phyloP scores from a whole-genome alignment of 2,329 filamentous ascomycete species.

The Pestalotiopsis sp. region DNA sequence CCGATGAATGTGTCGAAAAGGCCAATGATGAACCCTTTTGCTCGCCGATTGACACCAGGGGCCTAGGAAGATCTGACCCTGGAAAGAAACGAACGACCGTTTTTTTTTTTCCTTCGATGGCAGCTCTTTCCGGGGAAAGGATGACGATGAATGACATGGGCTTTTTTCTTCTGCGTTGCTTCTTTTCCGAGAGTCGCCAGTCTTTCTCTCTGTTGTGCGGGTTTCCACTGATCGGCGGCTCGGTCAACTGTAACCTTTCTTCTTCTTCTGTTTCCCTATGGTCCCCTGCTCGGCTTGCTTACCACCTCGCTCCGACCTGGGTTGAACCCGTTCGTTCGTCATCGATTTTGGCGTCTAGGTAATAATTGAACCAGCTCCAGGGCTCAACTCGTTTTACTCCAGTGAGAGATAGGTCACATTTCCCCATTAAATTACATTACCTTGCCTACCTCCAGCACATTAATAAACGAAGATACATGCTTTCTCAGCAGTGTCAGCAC shows the following conservation, averaged over 20 bases:
- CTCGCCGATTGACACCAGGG: background rate
- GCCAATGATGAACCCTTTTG: conserved; percentile 2
- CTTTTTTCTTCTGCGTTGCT: background rate
- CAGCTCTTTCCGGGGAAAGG: background rate
- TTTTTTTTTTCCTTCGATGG: background rate
- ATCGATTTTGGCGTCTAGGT: background rate
- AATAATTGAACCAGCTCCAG: background rate
- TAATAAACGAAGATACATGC: no score
- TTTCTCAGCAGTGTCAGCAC: background rate
- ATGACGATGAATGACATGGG: background rate
- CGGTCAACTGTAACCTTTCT: background rate
- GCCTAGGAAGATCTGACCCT: background rate
- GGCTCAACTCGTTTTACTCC: background rate
- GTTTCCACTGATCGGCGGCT: background rate
- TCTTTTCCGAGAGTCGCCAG: background rate
- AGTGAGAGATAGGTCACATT: background rate
- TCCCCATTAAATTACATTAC: background rate
- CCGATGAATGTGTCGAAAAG: background rate
- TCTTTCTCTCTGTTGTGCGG: background rate
- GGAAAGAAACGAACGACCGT: background rate
- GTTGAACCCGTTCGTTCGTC: background rate
- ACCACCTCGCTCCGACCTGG: background rate
- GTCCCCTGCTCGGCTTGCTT: background rate
- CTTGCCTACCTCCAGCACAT: no score
- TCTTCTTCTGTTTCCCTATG: background rate